phyloP scores from a whole-genome alignment of 257 asterid species.

The Nemophila menziesii region DNA sequence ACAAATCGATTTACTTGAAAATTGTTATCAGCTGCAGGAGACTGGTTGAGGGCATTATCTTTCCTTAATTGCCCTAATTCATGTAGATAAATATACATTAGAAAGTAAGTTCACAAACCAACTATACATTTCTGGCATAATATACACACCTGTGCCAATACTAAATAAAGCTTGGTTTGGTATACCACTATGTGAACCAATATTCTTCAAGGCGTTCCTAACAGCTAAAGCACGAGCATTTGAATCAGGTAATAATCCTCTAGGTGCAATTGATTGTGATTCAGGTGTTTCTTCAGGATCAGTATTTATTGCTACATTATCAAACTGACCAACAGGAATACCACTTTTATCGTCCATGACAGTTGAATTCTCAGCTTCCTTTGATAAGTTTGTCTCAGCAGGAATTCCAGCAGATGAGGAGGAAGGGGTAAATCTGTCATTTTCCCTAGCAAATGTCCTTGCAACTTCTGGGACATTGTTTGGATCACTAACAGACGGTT shows the following conservation, averaged over 20 bases:
- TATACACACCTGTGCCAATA: constrained; percentile 32
- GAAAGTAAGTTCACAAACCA: constrained; percentile 34
- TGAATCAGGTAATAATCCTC: constrained; percentile 35
- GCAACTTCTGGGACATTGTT: constrained; percentile 36
- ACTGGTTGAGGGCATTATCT: constrained; percentile 43
- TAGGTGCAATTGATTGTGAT: constrained; percentile 38
- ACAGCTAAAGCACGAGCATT: constrained; percentile 27
- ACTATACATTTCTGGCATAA: constrained; percentile 35
- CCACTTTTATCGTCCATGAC: constrained; percentile 41
- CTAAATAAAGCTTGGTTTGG: constrained; percentile 31
- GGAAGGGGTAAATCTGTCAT: constrained; percentile 21
- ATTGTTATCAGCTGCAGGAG: constrained; percentile 26
- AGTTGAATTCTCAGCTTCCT: constrained; percentile 41
- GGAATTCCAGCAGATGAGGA: constrained; percentile 14
- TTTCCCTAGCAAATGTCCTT: constrained; percentile 35
- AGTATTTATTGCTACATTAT: constrained; percentile 36
- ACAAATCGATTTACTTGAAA: constrained; percentile 31
- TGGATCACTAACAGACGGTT: constrained; percentile 46
- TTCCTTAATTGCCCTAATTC: constrained; percentile 35
- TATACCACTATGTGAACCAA: constrained; percentile 22
- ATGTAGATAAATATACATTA: constrained; percentile 26
- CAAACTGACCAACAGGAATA: constrained; percentile 29
- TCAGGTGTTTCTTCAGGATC: constrained; percentile 51
- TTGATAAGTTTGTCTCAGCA: constrained; percentile 26
- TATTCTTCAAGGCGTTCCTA: constrained; percentile 40